These are phyloP conservation scores for Talaromyces rugulosus DNA, from an alignment of 2,329 filamentous ascomycete genomes.

Conservation along the genomic window DNA sequence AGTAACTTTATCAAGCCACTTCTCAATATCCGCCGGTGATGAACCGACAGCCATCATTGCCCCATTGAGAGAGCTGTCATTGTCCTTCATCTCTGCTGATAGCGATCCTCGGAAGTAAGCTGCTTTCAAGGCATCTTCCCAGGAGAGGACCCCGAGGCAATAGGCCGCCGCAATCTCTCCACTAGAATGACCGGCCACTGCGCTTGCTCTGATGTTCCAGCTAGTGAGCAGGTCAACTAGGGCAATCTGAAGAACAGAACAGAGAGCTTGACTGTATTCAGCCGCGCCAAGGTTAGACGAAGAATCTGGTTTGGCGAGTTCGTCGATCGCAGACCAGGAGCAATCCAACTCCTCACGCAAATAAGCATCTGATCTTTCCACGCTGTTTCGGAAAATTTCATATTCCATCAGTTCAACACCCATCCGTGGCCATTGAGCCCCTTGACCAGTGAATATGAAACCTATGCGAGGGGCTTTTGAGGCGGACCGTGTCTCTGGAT, in stretches of 20 bases:
- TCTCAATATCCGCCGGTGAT: conserved; percentile 16
- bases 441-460: conserved; percentile 22
- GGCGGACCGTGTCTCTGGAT: background rate
- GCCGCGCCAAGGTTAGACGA: background rate
- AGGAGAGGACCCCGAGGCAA: conserved; percentile 33
- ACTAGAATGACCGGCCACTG: conserved; percentile 45
- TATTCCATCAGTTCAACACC: conserved; percentile 11
- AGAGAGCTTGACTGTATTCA: conserved; percentile 3
- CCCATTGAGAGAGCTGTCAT: conserved; percentile 27
- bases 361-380: background rate
- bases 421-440: conserved; percentile 20
- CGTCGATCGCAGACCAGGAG: background rate
- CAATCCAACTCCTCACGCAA: background rate
- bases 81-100: conserved; percentile 34
- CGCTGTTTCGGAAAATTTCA: conserved; percentile 3
- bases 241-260: conserved; percentile 41
- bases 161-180: conserved; percentile 51
- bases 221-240: conserved; percentile 42
- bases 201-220: conserved; percentile 39
- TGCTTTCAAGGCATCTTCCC: conserved; percentile 34
- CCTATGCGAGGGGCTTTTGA: conserved; percentile 11
- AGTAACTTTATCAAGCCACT: conserved; percentile 15
- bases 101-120: conserved; percentile 42
- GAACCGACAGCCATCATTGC: conserved; percentile 54
- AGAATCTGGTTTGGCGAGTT: background rate